Base-by-base conservation (phyloP, 179 eudicot species). In the Beta lomatogona region DNA sequence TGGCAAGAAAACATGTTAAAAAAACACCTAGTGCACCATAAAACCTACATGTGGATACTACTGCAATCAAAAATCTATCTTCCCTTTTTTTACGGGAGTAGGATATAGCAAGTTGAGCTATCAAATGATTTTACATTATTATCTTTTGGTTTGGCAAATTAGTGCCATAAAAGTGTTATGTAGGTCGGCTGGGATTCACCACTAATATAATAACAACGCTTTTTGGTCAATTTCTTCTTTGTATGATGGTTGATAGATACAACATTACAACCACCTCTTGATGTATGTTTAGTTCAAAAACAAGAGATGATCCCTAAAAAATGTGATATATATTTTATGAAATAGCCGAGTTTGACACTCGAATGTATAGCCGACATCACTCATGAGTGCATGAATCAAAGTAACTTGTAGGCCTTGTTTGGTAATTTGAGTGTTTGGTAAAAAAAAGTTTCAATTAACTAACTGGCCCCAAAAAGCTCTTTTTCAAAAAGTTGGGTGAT, bases 1-100 rank as follows among this genome's bases (percentile, higher is more conserved):
- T 69, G 84, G 84, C 84, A 71, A 82, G 46, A 77, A 61, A 82
- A 82, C 80, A 69, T 48, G 71, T 82, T 7, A 10, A 25, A 61
- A 75, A 61, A 31, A 31, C 31, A 31, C 31, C 19, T 36, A 76
- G 60, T 46, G 66, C 31, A 65, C 74, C 25, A 58, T 65, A 80
- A 44, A 75, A 54, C 65, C 9, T 28, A 45, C 52, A 67, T n/a
- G 10, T 58, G 58, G 55, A 60, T 57, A 67, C 57, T 81, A 67
- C 57, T 81, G 16, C 68, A 54, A 12, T 12, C 57, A 19, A 55
- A 79, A 25, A 41, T 15, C 9, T 15, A 63, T 77, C 60, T 15
- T 9, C 46, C 57, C 50, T 68, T 36, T 36, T 65, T 68, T 57
- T 5, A 57, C 75, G 57, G 60, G 36, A 19, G 55, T 71, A 48